Evolutionary conservation across 2,329 filamentous ascomycete species (phyloP).

Genomic region (Blastomyces gilchristii): DNA sequence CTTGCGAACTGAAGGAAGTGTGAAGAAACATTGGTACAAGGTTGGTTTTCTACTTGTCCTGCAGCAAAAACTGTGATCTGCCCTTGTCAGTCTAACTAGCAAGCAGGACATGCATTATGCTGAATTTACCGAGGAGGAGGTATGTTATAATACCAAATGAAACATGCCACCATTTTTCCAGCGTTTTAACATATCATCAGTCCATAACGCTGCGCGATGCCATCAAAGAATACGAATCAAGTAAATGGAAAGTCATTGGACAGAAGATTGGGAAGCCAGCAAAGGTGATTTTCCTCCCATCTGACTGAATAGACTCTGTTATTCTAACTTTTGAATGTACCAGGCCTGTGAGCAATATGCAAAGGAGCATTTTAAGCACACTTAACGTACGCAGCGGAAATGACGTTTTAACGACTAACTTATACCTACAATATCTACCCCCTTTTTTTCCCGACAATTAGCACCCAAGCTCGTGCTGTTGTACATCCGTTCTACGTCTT

Average conservation of each 20-base stretch:
- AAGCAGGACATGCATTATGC: constrained; percentile 95
- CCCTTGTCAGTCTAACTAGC: neutral
- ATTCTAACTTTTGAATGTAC: constrained; percentile 3
- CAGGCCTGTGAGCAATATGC: constrained; percentile 86
- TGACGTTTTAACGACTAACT: constrained; percentile 1
- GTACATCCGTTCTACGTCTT: constrained; percentile 2
- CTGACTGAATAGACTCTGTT: constrained; percentile 1
- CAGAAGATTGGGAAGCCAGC: constrained; percentile 96
- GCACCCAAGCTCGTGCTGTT: neutral
- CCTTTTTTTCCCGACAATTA: neutral
- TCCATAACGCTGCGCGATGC: constrained; percentile 60
- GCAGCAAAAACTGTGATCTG: neutral
- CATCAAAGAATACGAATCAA: constrained; percentile 97
- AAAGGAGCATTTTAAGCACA: constrained; percentile 71
- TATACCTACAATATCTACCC: constrained; percentile 3
- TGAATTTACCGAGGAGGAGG: constrained; percentile 95
- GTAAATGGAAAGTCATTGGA: constrained; percentile 97
- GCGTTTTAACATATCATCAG: constrained; percentile 18
- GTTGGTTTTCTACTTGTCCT: constrained; percentile 38
- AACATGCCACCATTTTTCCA: neutral
- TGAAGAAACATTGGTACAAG: constrained; percentile 99
- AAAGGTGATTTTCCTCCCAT: constrained; percentile 51
- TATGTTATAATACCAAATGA: constrained; percentile 32
- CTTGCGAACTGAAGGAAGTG: constrained; percentile 84
- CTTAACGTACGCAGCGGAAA: constrained; percentile 17